These are phyloP conservation scores for Boletus reticuloceps DNA, from an alignment of 768 basidiomycete genomes.

Conservation along the genomic window DNA sequence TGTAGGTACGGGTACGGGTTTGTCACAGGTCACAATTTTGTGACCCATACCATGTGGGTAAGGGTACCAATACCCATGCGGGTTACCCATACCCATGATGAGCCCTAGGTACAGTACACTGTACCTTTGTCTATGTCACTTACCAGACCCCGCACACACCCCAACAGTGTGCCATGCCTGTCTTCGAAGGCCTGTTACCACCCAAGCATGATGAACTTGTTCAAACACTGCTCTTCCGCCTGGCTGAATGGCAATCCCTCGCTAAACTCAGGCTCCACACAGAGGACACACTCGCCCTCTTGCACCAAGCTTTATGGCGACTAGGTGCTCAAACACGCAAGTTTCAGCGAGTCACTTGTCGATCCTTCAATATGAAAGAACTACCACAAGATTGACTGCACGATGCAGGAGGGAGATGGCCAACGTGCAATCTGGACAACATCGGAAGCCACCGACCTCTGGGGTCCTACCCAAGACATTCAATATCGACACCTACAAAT, in stretches of 20 bases:
- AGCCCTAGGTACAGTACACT: conserved; percentile 3
- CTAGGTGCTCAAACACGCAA: background rate
- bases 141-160: background rate
- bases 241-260: conserved; percentile 17
- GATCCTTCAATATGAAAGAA: background rate
- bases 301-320: background rate
- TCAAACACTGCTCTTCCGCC: conserved; percentile 19
- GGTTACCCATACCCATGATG: too few relatives aligned
- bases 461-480: conserved; percentile 3
- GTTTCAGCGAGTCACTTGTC: background rate
- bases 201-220: conserved; percentile 21
- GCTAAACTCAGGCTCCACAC: background rate
- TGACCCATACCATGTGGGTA: too few relatives aligned
- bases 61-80: too few relatives aligned
- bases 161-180: conserved; percentile 35
- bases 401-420: background rate
- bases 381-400: background rate
- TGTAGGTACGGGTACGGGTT: too few relatives aligned
- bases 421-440: background rate
- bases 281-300: background rate
- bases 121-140: background rate
- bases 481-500: conserved; percentile 30
- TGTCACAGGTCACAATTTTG: too few relatives aligned
- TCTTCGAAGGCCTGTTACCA: conserved; percentile 38
- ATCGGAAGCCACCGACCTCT: background rate